Evolutionary conservation across 208 protist species (phyloP), one percentile per base, ranked within the genome.

Genomic region (Novymonas esmeraldas): DNA sequence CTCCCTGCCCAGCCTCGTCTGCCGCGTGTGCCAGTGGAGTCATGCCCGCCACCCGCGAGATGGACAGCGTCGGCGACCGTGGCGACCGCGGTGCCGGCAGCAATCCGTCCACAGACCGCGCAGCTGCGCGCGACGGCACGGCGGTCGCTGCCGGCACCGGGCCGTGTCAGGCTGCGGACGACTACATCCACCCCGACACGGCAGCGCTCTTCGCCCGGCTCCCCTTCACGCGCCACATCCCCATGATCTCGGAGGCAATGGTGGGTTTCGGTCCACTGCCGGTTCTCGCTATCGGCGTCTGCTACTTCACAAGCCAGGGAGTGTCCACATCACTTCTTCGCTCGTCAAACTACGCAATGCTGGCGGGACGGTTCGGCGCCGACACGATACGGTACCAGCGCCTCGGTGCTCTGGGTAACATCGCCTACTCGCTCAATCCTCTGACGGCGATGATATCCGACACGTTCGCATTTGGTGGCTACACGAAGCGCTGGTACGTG

Each of bases 401-500:
- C 34, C 73, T 83, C 20, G 49, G 28, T 16, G 63, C 44, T 44
- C 24, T 85, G 36, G 14, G 54, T 14, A 57, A 34, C n/a, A 75
- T 81, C 68, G 84, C 70, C 14, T 79, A 62, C 58, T 73, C 81
- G 2, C 44, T 85, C 13, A 87, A 87, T 60, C 69, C 79, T 10
- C 55, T 83, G 28, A 72, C 69, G 18, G 85, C 73, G 2, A 56
- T 76, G n/a, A 26, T 84, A 20, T 56, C 24, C 31, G 83, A 89
- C 56, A 70, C 61, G 16, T 67, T 85, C 29, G 57, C 83, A 10
- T 28, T 85, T 1, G 67, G 80, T 2, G 73, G 79, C 51, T 85
- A 83, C 68, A 74, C 59, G 48, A 85, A 89, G 71, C 75, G 79
- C 13, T 85, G 73, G 70, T 81, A 85, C 73, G 70, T 75, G 61